Percentiles rank a stretch among this genome's conserved stretches.
These are phyloP conservation scores for Fomitopsis schrenkii DNA, from an alignment of 1,284 basidiomycete species.

Conservation along the genomic window DNA sequence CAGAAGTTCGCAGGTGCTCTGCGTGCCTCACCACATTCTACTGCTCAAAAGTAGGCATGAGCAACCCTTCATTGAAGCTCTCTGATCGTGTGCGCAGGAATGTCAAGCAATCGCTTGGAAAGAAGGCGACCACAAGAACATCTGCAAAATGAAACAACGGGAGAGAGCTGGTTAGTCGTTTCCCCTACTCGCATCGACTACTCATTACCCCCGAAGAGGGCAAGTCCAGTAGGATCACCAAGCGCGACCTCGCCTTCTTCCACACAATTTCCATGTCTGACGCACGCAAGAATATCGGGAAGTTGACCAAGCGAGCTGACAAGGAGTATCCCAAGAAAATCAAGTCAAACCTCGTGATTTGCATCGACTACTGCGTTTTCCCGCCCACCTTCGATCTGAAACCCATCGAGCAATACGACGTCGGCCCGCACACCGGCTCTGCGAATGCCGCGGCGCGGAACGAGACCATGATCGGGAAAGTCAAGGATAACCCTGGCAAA, in stretches of 20 bases:
- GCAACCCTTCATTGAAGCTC: background rate
- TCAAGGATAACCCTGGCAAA: slow-evolving; percentile 26
- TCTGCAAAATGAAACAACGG: slow-evolving; percentile 35
- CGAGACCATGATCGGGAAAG: slow-evolving; percentile 33
- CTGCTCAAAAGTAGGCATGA: slow-evolving; percentile 28
- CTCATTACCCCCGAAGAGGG: slow-evolving; percentile 22
- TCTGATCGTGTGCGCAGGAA: slow-evolving; percentile 13
- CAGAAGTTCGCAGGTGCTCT: slow-evolving; percentile 31
- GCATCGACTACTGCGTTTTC: slow-evolving; percentile 30
- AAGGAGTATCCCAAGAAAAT: slow-evolving; percentile 22
- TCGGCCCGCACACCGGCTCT: slow-evolving; percentile 13
- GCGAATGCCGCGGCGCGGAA: slow-evolving; percentile 30
- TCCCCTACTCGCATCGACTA: background rate
- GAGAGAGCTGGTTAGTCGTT: slow-evolving; percentile 28
- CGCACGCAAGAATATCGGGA: slow-evolving; percentile 24
- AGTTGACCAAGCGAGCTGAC: slow-evolving; percentile 24
- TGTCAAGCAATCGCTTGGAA: slow-evolving; percentile 35
- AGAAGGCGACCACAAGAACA: slow-evolving; percentile 32
- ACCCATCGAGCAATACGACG: slow-evolving; percentile 24
- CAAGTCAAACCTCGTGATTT: slow-evolving; percentile 23
- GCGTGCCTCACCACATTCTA: slow-evolving; percentile 33
- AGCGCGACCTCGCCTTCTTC: slow-evolving; percentile 31
- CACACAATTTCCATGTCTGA: slow-evolving; percentile 32
- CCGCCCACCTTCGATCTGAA: slow-evolving; percentile 25
- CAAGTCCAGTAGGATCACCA: slow-evolving; percentile 28